Conservation (phyloP, 495 filamentous ascomycete genomes). For the Hyaloscypha hepaticicola region DNA sequence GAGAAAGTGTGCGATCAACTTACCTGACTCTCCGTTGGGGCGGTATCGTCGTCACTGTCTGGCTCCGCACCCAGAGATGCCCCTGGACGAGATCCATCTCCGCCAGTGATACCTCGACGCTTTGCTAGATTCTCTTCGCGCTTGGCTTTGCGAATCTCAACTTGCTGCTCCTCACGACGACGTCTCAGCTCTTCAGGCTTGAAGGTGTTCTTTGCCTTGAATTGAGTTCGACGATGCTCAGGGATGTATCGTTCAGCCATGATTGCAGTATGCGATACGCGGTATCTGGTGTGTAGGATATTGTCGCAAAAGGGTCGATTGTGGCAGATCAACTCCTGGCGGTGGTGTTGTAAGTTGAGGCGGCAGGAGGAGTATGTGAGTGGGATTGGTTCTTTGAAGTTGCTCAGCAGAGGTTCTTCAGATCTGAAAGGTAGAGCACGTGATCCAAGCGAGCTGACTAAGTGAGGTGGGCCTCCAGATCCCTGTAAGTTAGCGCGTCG, state of each 20-base stretch:
- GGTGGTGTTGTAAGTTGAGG: conserved; percentile 21
- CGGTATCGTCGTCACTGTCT: conserved; percentile 96
- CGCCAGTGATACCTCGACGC: conserved; percentile 85
- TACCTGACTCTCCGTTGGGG: conserved; percentile 95
- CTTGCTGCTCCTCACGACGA: conserved; percentile 97
- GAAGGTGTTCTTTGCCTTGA: conserved; percentile 98
- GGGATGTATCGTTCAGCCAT: conserved; percentile 99
- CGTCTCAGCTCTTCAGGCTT: conserved; percentile 98
- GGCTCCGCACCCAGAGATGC: conserved; percentile 81
- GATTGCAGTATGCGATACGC: conserved; percentile 42
- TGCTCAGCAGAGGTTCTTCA: conserved; percentile 38
- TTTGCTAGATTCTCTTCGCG: conserved; percentile 98
- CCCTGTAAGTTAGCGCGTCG: conserved; percentile 9
- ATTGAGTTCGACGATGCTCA: conserved; percentile 97
- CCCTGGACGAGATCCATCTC: conserved; percentile 76
- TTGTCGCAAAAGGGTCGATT: conserved; percentile 1
- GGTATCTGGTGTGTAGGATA: neutral
- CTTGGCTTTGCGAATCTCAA: conserved; percentile 98
- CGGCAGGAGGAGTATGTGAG: conserved; percentile 27
- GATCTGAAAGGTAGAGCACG: conserved; percentile 36
- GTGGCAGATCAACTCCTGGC: conserved; percentile 14
- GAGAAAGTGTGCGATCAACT: conserved; percentile 36
- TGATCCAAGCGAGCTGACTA: conserved; percentile 29
- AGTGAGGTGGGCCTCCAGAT: neutral
- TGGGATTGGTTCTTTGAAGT: conserved; percentile 41